Base-by-base conservation (phyloP, 176 grass and related monocot species). In the Dactylis glomerata region DNA sequence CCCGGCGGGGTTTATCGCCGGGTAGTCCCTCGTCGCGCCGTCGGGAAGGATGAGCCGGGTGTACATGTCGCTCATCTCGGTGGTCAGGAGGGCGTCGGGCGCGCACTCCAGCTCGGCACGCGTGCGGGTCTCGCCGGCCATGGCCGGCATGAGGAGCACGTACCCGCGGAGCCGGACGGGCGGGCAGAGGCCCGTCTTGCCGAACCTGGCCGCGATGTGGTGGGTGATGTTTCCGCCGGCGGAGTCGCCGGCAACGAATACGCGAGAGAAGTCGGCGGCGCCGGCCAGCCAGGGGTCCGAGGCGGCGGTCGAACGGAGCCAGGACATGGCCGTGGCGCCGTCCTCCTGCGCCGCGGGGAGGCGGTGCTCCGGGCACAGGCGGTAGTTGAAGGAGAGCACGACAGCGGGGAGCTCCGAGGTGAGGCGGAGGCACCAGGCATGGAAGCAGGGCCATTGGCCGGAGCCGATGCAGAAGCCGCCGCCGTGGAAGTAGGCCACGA, bases 151-250 rank as follows among this genome's bases (percentile, higher is more conserved):
- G 0, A 93, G n/a, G 31, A 88, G 82, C 2, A 93, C 10, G 51
- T 37, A 26, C 0, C 85, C 91, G 37, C 88, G 82, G 49, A 93
- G 40, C 6, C 73, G 73, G 56, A 93, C 49, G 0, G 72, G 72
- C 34, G 32, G 28, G 36, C 15, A 3, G 24, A 90, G 77, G 0
- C 62, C 73, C 24, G 26, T 12, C 63, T 19, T 76, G 22, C 85
- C 68, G 33, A 83, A 80, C 51, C 1, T 28, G 10, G 46, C 68
- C 2, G 83, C 92, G 37, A 88, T 20, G 79, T 90, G 88, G 82
- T 93, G 92, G 6, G 83, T 59, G 31, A 93, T 64, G 82, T 82
- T 90, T 11, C 92, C 92, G 33, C 92, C 88, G 33, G 88, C 83
- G 0, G 92, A 93, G 20, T 88, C 88, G n/a, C 88, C 92, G 4